Evolutionary conservation across 1,284 basidiomycete species (phyloP).

Genomic region (Amylostereum areolatum): DNA sequence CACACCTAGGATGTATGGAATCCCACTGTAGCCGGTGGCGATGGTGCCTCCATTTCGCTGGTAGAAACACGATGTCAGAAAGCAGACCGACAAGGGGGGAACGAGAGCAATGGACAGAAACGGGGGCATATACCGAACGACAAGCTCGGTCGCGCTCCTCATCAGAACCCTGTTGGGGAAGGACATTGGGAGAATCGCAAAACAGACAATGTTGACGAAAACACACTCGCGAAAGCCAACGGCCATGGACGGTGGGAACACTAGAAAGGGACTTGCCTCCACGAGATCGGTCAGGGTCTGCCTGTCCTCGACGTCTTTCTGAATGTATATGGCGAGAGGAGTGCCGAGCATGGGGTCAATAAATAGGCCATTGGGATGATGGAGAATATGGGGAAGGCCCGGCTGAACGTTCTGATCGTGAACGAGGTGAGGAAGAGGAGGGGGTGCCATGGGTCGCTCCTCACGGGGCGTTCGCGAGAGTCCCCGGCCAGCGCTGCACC

Average conservation of each 20-base stretch:
- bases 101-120: slow-evolving; percentile 3
- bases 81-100: too few relatives aligned
- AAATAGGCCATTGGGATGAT: slow-evolving; percentile 41
- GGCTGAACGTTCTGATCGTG: slow-evolving; percentile 22
- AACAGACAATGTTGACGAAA: too few relatives aligned
- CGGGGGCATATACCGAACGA: not conserved
- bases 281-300: slow-evolving; percentile 57
- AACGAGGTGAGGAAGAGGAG: slow-evolving; percentile 46
- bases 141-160: too few relatives aligned
- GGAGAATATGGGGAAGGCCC: slow-evolving; percentile 6
- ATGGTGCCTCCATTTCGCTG: slow-evolving; percentile 73
- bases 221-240: too few relatives aligned
- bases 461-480: slow-evolving; percentile 30
- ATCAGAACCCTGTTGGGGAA: too few relatives aligned
- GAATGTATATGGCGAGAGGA: slow-evolving; percentile 67
- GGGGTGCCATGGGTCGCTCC: slow-evolving; percentile 75
- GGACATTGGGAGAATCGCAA: too few relatives aligned
- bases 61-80: too few relatives aligned
- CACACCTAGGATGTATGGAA: slow-evolving; percentile 71
- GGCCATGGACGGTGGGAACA: too few relatives aligned
- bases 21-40: slow-evolving; percentile 66
- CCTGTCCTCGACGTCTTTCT: slow-evolving; percentile 70
- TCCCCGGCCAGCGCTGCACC: slow-evolving; percentile 20
- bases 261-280: slow-evolving; percentile 56
- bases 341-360: slow-evolving; percentile 75